Conservation (phyloP, 2,329 filamentous ascomycete genomes). For the Didymella segeticola region DNA sequence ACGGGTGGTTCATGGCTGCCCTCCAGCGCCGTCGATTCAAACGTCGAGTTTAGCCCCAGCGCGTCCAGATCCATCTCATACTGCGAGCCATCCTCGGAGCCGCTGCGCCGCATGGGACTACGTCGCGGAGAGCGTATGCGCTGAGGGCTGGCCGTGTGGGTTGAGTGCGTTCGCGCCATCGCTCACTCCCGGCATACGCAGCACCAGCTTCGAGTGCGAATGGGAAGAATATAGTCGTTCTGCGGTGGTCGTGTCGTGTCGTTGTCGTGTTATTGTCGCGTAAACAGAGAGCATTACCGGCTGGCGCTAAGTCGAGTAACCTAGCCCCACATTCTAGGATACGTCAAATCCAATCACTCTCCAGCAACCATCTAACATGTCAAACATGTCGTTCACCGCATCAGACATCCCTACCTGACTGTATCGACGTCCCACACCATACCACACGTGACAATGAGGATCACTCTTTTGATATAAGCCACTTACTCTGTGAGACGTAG, state of each 20-base stretch:
- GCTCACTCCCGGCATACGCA: constrained; percentile 18
- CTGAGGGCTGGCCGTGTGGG: constrained; percentile 44
- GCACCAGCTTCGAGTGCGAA: neutral
- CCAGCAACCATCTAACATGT: too few relatives aligned
- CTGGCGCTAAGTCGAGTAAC: too few relatives aligned
- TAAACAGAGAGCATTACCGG: neutral
- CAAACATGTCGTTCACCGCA: too few relatives aligned
- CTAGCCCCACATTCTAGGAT: too few relatives aligned
- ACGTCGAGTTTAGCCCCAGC: constrained; percentile 44
- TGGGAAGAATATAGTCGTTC: neutral
- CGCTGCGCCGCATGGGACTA: constrained; percentile 34
- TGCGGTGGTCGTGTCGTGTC: too few relatives aligned
- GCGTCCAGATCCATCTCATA: constrained; percentile 51
- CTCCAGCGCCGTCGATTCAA: constrained; percentile 43
- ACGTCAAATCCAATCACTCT: too few relatives aligned
- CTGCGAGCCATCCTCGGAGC: constrained; percentile 44
- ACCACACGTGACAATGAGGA: too few relatives aligned
- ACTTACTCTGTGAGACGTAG: too few relatives aligned
- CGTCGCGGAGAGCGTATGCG: constrained; percentile 35
- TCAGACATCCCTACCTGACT: too few relatives aligned
- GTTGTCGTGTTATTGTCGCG: neutral
- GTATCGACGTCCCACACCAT: too few relatives aligned
- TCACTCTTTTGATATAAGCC: too few relatives aligned
- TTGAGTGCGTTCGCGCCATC: constrained; percentile 45
- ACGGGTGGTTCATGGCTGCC: constrained; percentile 36